Percentiles rank a stretch among this genome's conserved stretches.
Conservation (phyloP, 768 basidiomycete species). For the Jaapia argillacea region DNA sequence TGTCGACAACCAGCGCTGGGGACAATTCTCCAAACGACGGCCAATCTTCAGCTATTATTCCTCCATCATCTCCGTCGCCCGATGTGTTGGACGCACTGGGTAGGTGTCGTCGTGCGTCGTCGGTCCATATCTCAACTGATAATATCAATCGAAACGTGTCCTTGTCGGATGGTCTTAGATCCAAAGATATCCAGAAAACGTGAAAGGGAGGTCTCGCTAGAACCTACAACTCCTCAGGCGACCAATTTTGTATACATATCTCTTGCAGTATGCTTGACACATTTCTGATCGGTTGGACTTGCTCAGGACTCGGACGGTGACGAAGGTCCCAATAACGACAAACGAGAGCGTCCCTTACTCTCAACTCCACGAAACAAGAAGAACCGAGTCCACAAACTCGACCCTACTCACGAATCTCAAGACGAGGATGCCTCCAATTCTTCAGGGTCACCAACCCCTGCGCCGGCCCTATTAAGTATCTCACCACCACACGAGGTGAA, state of each 20-base stretch:
- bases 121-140: no score
- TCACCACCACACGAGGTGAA: constrained; percentile 77
- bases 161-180: constrained; percentile 14
- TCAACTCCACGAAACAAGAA: constrained; percentile 35
- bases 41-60: no score
- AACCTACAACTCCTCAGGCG: constrained; percentile 38
- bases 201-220: constrained; percentile 69
- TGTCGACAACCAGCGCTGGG: no score
- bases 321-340: neutral
- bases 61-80: no score
- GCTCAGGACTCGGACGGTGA: constrained; percentile 1
- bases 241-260: constrained; percentile 26
- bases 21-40: no score
- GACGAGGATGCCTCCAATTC: constrained; percentile 45
- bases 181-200: constrained; percentile 56
- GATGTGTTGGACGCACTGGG: no score
- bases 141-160: no score
- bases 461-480: constrained; percentile 25
- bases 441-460: constrained; percentile 29
- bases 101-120: no score
- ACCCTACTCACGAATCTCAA: constrained; percentile 30
- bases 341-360: constrained; percentile 16
- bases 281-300: constrained; percentile 21
- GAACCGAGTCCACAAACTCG: constrained; percentile 49
- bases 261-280: constrained; percentile 28